Evolutionary conservation across 148 eudicot species (phyloP), one percentile per base, ranked within the genome.

Genomic region (Chenopodium berlandieri): DNA sequence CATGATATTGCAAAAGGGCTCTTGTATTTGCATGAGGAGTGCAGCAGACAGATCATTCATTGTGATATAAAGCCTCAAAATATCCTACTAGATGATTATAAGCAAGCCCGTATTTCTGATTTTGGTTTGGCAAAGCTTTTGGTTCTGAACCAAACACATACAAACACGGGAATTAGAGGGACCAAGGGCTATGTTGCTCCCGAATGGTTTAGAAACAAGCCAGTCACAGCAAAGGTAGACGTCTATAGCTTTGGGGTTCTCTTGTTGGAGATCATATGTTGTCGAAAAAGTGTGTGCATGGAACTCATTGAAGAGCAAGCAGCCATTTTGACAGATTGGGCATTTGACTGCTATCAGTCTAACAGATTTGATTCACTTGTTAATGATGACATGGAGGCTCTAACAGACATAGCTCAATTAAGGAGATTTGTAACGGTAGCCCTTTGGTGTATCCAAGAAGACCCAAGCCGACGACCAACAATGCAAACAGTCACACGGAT

Each of bases 181-280:
- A 92, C 93, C 4, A 92, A 87, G 81, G 93, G 93, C 9, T 92
- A 90, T 75, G 87, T 92, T 58, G 91, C 95, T 22, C 93, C 95
- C 8, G 95, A 92, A 32, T 92, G 93, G 95, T 92, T 92, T 78
- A 92, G 84, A 73, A 84, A 84, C 87, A 85, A 76, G 50, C 89
- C 86, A 10, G 48, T 90, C 65, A 86, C 87, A 0, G 85, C 73
- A 11, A 91, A 86, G 81, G 92, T 87, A 4, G 92, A 90, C 77
- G 89, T 88, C 23, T 90, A 90, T 30, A 90, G 92, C 79, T 90
- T 83, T 37, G 93, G 91, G 13, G 86, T 90, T 5, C 30, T 88
- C 74, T 48, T 90, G 47, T 70, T 89, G 56, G 93, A 88, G 81
- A 84, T 89, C 71, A 71, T 90, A 31, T 83, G 89, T 31, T 87